Base-by-base conservation (phyloP, 169 alveolate genomes). In the Theileria annulata region DNA sequence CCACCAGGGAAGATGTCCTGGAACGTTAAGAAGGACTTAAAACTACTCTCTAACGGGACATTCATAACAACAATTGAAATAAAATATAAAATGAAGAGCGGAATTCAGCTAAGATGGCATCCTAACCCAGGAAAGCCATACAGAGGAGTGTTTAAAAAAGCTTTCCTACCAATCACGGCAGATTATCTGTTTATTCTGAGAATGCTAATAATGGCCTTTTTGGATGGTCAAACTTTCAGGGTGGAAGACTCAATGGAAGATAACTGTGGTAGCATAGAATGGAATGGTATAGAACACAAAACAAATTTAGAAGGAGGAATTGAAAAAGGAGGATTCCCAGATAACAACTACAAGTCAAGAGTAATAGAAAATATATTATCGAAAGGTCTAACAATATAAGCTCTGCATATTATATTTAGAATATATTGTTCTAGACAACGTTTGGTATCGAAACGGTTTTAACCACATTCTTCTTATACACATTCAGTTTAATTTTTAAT, bases 1-100 rank as follows among this genome's bases (percentile, higher is more conserved):
- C 83, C 83, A 5, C 78, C 79, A 0, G 83, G 83, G 23, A 75
- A 59, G 67, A 75, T 75, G 83, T 75, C 83, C 2, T 75, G 83
- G 83, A 67, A 31, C 23, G 66, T 75, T 62, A 75, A 69, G n/a
- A 59, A 69, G 63, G 75, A 63, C 27, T n/a, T 75, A 63, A 31
- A 28, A 2, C 60, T 63, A 13, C 63, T 59, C 12, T 37, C 56
- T 0, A 58, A 75, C 27, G 83, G 63, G 58, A 67, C 79, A n/a
- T 19, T 59, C 58, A 58, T 75, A 21, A 63, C 64, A 19, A 60
- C 79, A n/a, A 75, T 75, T 0, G 79, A 72, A 60, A 72, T 72
- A 56, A 75, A 75, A 31, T 75, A 75, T 8, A 75, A 59, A 23
- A 66, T 75, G 78, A 21, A 49, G n/a, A 48, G 72, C 33, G 83